Evolutionary conservation across 352 stramenopile genomes (phyloP).

Genomic region (Pythium angustatum): DNA sequence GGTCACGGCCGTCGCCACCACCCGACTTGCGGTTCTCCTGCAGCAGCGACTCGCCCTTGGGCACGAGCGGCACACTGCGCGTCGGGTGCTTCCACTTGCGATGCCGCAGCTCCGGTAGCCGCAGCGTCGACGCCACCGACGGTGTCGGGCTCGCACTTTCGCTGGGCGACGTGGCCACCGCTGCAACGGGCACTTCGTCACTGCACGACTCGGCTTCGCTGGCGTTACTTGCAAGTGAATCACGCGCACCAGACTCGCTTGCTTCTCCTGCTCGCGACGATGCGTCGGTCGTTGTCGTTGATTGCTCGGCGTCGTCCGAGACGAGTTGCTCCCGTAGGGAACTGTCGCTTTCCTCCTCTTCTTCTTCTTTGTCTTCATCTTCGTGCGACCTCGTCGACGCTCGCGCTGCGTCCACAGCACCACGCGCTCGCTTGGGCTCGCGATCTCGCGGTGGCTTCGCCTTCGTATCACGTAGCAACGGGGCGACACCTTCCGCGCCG

Average conservation of each 20-base stretch:
- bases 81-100: conserved; percentile 24
- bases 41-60: conserved; percentile 19
- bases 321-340: background rate
- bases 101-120: conserved; percentile 23
- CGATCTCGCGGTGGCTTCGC: background rate
- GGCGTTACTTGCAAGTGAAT: conserved; percentile 1
- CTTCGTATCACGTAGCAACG: background rate
- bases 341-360: background rate
- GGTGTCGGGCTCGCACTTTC: background rate
- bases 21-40: conserved; percentile 10
- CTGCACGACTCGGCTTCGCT: conserved; percentile 15
- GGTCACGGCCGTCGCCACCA: background rate
- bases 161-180: background rate
- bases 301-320: background rate
- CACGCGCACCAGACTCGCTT: background rate
- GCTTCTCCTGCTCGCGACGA: background rate
- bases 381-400: background rate
- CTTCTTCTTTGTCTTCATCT: background rate
- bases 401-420: background rate
- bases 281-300: background rate
- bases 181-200: conserved; percentile 17
- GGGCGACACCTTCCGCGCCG: background rate
- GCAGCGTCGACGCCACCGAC: background rate
- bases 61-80: conserved; percentile 18
- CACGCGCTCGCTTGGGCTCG: background rate